These are phyloP conservation scores for Erodium texanum DNA, from an alignment of 441 rosid species.

Conservation along the genomic window DNA sequence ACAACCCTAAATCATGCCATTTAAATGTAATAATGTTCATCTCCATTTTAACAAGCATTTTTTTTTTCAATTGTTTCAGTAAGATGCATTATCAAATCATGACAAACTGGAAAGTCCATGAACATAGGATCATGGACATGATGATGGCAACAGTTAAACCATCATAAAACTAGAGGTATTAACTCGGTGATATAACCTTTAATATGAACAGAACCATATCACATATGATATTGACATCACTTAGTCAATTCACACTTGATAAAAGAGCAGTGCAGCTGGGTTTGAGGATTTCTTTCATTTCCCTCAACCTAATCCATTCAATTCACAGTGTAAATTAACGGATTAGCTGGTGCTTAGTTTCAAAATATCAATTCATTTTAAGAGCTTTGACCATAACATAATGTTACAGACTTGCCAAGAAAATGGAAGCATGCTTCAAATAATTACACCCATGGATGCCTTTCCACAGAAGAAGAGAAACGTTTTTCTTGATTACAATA, in stretches of 20 bases:
- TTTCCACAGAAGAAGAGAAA: not conserved
- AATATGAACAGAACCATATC: not conserved
- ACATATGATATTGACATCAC: not conserved
- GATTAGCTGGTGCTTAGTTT: not conserved
- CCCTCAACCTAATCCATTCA: not conserved
- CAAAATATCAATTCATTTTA: not conserved
- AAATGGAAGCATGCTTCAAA: not conserved
- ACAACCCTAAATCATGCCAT: not conserved
- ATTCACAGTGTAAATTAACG: not conserved
- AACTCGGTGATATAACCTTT: not conserved
- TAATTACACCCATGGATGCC: not conserved
- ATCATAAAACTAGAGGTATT: too few species aligned
- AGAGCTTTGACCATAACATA: not conserved
- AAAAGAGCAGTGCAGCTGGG: not conserved
- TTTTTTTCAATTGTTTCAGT: not conserved
- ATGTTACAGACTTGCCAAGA: not conserved
- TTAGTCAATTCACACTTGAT: not conserved
- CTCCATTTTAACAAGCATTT: not conserved
- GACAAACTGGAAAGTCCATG: slow-evolving; percentile 1
- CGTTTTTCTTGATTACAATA: not conserved
- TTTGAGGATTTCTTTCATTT: not conserved
- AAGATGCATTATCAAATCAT: not conserved
- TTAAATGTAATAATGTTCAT: not conserved
- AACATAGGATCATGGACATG: not conserved
- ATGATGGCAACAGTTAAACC: not conserved